A percentile compares a stretch with the other conserved stretches of the same genome.
phyloP scores from a whole-genome alignment of 352 stramenopile genomes.

The Pythium sp. region DNA sequence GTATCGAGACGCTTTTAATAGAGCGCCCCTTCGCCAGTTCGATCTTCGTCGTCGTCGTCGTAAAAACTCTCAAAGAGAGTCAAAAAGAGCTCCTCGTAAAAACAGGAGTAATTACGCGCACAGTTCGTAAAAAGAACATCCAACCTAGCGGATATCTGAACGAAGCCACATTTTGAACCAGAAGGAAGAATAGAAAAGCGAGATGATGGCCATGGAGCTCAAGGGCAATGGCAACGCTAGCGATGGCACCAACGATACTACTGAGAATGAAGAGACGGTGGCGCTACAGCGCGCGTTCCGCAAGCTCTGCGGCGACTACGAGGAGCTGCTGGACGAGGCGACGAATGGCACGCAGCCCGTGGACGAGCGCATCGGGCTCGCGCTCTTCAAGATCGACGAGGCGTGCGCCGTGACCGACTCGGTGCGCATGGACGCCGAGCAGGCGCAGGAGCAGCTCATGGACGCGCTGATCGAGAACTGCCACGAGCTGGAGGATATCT shows the following conservation, averaged over 20 bases:
- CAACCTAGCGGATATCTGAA: neutral
- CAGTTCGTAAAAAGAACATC: neutral
- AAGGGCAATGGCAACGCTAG: neutral
- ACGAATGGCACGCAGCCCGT: slow-evolving; percentile 48
- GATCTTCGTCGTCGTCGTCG: neutral
- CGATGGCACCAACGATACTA: neutral
- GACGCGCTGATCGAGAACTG: slow-evolving; percentile 61
- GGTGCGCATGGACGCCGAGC: slow-evolving; percentile 48
- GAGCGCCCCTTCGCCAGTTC: neutral
- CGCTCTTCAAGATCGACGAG: slow-evolving; percentile 84
- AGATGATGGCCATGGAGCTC: neutral
- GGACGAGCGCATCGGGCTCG: slow-evolving; percentile 72
- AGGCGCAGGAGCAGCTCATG: slow-evolving; percentile 49
- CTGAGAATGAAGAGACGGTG: neutral
- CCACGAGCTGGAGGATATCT: slow-evolving; percentile 77
- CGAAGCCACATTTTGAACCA: neutral
- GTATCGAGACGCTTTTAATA: slow-evolving; percentile 3
- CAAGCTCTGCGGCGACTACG: slow-evolving; percentile 57
- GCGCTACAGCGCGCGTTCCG: slow-evolving; percentile 54
- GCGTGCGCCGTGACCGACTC: slow-evolving; percentile 45
- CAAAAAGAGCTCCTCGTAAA: neutral
- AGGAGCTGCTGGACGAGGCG: slow-evolving; percentile 66
- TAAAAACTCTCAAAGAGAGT: slow-evolving; percentile 2
- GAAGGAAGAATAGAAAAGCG: neutral
- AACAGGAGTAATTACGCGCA: slow-evolving; percentile 12